Percentiles rank a stretch among this genome's conserved stretches.
Conservation (phyloP, 2,329 filamentous ascomycete genomes). For the Aspergillus ochraceus region DNA sequence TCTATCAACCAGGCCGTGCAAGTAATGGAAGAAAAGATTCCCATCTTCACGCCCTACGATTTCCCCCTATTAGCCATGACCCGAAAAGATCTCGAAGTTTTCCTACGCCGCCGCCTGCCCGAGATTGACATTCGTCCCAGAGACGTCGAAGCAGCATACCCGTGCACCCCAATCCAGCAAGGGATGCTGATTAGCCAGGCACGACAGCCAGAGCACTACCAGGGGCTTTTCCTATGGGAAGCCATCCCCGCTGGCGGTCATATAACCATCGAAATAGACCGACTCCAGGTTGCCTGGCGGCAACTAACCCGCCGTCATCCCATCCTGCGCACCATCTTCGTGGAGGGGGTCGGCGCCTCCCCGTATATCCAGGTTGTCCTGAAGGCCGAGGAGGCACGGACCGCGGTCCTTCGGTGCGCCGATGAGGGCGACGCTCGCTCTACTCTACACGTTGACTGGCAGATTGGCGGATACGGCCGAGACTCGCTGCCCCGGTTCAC, state of each 20-base stretch:
- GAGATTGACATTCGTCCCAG: background rate
- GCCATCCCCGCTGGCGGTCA: background rate
- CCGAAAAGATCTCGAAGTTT: background rate
- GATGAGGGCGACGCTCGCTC: background rate
- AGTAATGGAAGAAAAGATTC: no score
- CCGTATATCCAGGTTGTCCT: conserved; percentile 25
- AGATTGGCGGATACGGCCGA: no score
- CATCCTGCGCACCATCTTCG: conserved; percentile 18
- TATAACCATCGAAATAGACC: background rate
- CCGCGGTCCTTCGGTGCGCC: conserved; percentile 4
- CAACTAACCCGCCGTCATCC: conserved; percentile 14
- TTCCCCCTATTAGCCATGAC: background rate
- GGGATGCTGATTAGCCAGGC: conserved; percentile 5
- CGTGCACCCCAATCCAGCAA: background rate
- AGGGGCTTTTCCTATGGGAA: conserved; percentile 1
- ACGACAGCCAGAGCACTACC: background rate
- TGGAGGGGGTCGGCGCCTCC: conserved; percentile 13
- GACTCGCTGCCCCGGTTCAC: background rate
- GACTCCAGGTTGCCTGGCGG: conserved; percentile 16
- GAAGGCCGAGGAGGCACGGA: conserved; percentile 8
- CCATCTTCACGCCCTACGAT: background rate
- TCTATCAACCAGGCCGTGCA: no score
- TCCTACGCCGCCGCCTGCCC: background rate
- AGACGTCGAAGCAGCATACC: background rate
- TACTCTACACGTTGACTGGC: background rate